Conservation (phyloP, 129 eudicot species). For the Logfia minima region DNA sequence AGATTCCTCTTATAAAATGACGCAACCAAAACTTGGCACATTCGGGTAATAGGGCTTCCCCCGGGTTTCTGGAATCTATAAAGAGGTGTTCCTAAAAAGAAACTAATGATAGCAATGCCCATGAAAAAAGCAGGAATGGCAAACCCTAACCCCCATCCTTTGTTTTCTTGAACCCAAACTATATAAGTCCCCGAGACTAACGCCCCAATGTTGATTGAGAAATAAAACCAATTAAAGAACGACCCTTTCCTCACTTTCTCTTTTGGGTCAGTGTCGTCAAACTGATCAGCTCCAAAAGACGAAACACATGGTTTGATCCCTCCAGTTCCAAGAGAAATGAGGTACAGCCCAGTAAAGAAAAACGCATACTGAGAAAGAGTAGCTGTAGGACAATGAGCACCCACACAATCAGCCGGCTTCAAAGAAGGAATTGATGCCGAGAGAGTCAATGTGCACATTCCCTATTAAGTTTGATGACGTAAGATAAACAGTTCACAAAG, state of each 20-base stretch:
- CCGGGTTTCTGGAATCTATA: slow-evolving; percentile 57
- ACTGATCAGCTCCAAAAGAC: slow-evolving; percentile 64
- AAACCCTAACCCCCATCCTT: slow-evolving; percentile 60
- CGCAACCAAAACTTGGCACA: slow-evolving; percentile 59
- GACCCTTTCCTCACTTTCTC: slow-evolving; percentile 44
- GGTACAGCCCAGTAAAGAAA: slow-evolving; percentile 41
- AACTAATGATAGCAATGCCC: slow-evolving; percentile 40
- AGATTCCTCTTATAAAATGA: slow-evolving; percentile 44
- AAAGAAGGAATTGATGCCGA: slow-evolving; percentile 30
- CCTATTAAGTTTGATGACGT: background rate
- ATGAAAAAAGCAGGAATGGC: slow-evolving; percentile 54
- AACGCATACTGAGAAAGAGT: slow-evolving; percentile 32
- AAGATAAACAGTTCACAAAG: background rate
- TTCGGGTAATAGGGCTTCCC: slow-evolving; percentile 60
- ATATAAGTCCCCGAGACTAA: slow-evolving; percentile 42
- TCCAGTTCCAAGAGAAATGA: slow-evolving; percentile 65
- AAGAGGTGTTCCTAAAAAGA: slow-evolving; percentile 51
- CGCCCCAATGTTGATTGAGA: slow-evolving; percentile 55
- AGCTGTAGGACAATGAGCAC: slow-evolving; percentile 25
- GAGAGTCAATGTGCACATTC: slow-evolving; percentile 37
- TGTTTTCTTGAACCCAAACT: slow-evolving; percentile 53
- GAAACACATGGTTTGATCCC: slow-evolving; percentile 76
- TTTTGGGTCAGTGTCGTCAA: slow-evolving; percentile 31
- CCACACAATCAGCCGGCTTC: slow-evolving; percentile 29
- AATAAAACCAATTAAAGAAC: slow-evolving; percentile 66